Evolutionary conservation across 164 flowering plant species (phyloP), one percentile per base, ranked within the genome.

Genomic region (Annona squamosa): DNA sequence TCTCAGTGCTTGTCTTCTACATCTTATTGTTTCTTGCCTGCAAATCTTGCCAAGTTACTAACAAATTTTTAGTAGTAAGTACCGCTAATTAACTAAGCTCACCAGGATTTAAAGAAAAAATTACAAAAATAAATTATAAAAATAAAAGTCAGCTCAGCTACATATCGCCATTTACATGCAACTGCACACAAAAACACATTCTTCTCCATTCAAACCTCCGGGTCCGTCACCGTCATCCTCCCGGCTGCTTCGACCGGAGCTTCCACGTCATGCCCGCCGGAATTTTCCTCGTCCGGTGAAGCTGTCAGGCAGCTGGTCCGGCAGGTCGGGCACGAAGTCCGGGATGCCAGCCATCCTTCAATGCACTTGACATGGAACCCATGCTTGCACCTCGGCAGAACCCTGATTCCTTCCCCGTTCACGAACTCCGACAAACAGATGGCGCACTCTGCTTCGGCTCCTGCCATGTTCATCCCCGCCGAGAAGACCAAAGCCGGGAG

Each of bases 401-500:
- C 86, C 71, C 81, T 75, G 41, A 87, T 73, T 13, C 62, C 79
- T 9, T 86, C 91, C 4, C 91, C 89, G n/a, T 82, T 79, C 47
- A 76, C 80, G 56, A 86, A 87, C 73, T 87, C 88, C 16, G 85
- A 74, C 79, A 87, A 78, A 77, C 90, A 87, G 63, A 87, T 86
- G 6, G 83, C 81, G 70, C 90, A 87, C 76, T 81, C 86, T 3
- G 79, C 81, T 67, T 65, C 87, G 7, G 71, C 74, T 10, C 86
- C 84, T 0, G 81, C 81, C 62, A 83, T 71, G 69, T 77, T 80
- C 73, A 81, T 71, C 70, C 81, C 87, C 0, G 75, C 67, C 4
- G 82, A 76, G 73, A 64, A 87, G 10, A 73, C 75, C 44, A 81
- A 68, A 17, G 85, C 67, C 2, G 85, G 79, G 4, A 80, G 79